Conservation (phyloP, 805 yeast species). For the Saccharomycopsis guyanensis region DNA sequence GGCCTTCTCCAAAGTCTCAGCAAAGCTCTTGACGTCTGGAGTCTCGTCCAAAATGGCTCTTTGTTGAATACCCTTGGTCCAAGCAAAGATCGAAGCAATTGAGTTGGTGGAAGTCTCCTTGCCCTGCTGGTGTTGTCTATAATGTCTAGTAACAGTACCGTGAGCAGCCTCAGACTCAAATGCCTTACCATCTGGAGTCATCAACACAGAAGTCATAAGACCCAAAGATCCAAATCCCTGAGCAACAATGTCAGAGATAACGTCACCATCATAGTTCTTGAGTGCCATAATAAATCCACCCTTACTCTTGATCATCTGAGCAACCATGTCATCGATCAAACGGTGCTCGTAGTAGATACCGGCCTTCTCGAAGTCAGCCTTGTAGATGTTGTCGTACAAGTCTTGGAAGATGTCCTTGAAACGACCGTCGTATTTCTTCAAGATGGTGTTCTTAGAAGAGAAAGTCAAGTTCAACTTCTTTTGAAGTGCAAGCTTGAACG, state of each 20-base stretch:
- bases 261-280: constrained; percentile 98
- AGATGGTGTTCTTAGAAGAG: constrained; percentile 90
- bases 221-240: constrained; percentile 98
- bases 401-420: constrained; percentile 90
- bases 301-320: constrained; percentile 92
- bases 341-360: constrained; percentile 98
- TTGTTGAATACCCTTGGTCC: constrained; percentile 91
- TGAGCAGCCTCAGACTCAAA: constrained; percentile 98
- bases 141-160: constrained; percentile 97
- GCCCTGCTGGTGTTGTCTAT: constrained; percentile 92
- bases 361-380: constrained; percentile 57
- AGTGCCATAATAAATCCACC: constrained; percentile 95
- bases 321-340: constrained; percentile 96
- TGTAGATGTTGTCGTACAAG: constrained; percentile 65
- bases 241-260: constrained; percentile 92
- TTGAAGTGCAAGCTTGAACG: constrained; percentile 79
- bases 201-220: constrained; percentile 92
- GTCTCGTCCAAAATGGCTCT: constrained; percentile 86
- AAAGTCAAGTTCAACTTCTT: constrained; percentile 75
- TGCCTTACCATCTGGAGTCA: constrained; percentile 94
- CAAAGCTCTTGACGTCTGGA: constrained; percentile 79
- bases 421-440: constrained; percentile 89
- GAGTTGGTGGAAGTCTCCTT: constrained; percentile 96
- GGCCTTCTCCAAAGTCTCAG: constrained; percentile 70
- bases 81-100: constrained; percentile 93